Conservation (phyloP, 1,284 basidiomycete genomes). For the Peniophora sp. region DNA sequence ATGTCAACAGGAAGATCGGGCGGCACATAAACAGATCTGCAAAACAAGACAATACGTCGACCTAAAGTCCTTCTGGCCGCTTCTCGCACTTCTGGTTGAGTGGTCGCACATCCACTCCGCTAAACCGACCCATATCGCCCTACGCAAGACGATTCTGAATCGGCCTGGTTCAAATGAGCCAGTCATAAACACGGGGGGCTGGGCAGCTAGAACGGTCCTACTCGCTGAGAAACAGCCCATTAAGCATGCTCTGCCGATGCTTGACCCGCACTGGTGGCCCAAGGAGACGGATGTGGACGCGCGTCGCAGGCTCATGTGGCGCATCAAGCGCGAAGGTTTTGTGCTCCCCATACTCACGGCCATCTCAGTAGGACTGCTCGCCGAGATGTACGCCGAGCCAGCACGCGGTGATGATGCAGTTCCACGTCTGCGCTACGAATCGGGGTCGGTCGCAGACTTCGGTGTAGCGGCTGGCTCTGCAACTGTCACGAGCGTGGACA, state of each 20-base stretch:
- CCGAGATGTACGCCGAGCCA: slow-evolving; percentile 33
- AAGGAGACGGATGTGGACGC: slow-evolving; percentile 16
- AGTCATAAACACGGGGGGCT: slow-evolving; percentile 19
- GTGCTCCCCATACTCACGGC: slow-evolving; percentile 25
- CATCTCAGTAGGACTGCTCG: slow-evolving; percentile 23
- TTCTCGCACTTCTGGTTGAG: slow-evolving; percentile 26
- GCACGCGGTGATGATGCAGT: slow-evolving; percentile 12
- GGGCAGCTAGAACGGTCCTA: slow-evolving; percentile 23
- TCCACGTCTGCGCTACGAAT: slow-evolving; percentile 25
- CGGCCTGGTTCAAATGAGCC: slow-evolving; percentile 21
- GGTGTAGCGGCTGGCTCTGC: slow-evolving; percentile 29
- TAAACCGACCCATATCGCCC: slow-evolving; percentile 22
- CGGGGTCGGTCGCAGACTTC: slow-evolving; percentile 33
- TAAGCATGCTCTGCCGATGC: not conserved
- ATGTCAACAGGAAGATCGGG: slow-evolving; percentile 30
- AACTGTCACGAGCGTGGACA: slow-evolving; percentile 24
- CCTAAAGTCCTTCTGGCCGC: slow-evolving; percentile 27
- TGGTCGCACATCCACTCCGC: slow-evolving; percentile 13
- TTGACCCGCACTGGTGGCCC: slow-evolving; percentile 21
- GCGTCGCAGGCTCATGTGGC: slow-evolving; percentile 21
- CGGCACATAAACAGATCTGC: slow-evolving; percentile 25
- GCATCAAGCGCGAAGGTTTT: slow-evolving; percentile 26
- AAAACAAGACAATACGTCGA: slow-evolving; percentile 31
- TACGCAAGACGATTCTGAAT: slow-evolving; percentile 27
- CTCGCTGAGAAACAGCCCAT: slow-evolving; percentile 19